A percentile compares a stretch with the other conserved stretches of the same genome.
Evolutionary conservation across 257 asterid species (phyloP).

Genomic region (Jacaranda copaia): DNA sequence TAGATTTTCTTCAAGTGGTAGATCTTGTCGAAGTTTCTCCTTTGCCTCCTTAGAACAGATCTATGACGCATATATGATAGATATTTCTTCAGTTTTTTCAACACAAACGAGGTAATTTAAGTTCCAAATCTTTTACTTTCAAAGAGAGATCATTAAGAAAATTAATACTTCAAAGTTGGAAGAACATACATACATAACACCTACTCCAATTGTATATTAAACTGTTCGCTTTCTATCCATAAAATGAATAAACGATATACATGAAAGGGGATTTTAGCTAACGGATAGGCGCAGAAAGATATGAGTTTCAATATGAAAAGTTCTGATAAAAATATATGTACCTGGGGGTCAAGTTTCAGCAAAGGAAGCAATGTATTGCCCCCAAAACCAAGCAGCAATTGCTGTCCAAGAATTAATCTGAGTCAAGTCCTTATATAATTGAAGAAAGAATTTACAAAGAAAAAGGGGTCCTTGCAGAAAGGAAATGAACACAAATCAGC

Average conservation of each 20-base stretch:
- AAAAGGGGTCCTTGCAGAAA: background rate
- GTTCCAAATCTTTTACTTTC: background rate
- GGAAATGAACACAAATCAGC: background rate
- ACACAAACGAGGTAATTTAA: background rate
- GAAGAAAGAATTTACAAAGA: background rate
- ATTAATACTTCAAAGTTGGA: background rate
- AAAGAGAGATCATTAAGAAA: background rate
- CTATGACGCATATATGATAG: background rate
- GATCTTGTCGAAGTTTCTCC: slow-evolving; percentile 8
- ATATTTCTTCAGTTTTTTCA: background rate
- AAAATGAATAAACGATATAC: no score
- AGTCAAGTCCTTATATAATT: background rate
- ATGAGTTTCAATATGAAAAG: background rate
- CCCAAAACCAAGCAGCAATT: slow-evolving; percentile 22
- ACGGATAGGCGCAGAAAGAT: background rate
- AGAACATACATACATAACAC: background rate
- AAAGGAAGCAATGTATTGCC: background rate
- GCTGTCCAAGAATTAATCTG: slow-evolving; percentile 24
- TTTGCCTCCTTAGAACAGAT: background rate
- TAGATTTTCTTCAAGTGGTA: background rate
- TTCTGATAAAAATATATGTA: background rate
- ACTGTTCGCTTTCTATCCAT: no score
- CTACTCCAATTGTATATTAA: background rate
- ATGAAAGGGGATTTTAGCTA: no score
- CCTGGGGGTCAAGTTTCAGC: slow-evolving; percentile 33